Percentiles rank a stretch among this genome's conserved stretches.
Conservation (phyloP, 176 grass and related monocot species). For the Musa itinerans region DNA sequence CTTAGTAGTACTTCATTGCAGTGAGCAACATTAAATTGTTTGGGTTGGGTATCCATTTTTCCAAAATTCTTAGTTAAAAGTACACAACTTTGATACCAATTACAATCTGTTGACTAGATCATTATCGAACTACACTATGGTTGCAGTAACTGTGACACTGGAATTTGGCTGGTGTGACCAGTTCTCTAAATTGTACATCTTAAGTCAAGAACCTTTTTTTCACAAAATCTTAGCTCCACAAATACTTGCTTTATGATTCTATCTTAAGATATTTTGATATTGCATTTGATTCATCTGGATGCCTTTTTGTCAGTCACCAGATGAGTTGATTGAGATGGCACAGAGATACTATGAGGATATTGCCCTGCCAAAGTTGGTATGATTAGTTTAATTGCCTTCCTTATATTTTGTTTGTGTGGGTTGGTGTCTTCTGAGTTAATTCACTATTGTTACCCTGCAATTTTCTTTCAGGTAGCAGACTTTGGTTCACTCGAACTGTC, state of each 20-base stretch:
- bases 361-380: constrained; percentile 91
- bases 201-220: background rate
- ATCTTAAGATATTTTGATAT: constrained; percentile 11
- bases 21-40: background rate
- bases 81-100: too few relatives aligned
- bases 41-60: background rate
- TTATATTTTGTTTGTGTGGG: constrained; percentile 10
- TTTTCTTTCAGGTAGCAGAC: constrained; percentile 62
- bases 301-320: constrained; percentile 50
- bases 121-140: too few relatives aligned
- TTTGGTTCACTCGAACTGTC: constrained; percentile 98
- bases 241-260: background rate
- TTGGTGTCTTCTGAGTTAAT: constrained; percentile 8
- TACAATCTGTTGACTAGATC: too few relatives aligned
- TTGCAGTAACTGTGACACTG: too few relatives aligned
- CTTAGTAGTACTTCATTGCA: background rate
- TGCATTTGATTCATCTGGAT: constrained; percentile 12
- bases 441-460: constrained; percentile 16
- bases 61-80: too few relatives aligned
- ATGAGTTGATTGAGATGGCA: constrained; percentile 94
- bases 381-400: constrained; percentile 1
- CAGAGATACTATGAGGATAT: constrained; percentile 88
- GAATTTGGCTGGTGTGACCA: background rate
- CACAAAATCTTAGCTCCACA: background rate
- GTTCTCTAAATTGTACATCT: background rate